Evolutionary conservation across 805 yeast species (phyloP).

Genomic region (Candida cerambycidarum): DNA sequence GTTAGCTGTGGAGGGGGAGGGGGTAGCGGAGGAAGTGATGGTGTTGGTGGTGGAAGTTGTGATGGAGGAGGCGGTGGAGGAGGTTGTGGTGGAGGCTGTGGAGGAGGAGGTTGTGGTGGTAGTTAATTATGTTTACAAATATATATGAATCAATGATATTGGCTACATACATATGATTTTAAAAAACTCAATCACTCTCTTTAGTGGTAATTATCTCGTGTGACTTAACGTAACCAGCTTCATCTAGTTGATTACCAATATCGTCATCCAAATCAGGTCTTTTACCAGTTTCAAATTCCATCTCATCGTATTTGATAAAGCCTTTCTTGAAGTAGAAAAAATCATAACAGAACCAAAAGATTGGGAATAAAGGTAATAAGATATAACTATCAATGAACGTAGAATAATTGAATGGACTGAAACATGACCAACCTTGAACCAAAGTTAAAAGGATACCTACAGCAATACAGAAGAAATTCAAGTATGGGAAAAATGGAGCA

Average conservation of each 20-base stretch:
- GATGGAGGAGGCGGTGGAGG: background rate
- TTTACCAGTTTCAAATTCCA: conserved; percentile 48
- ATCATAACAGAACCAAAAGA: conserved; percentile 20
- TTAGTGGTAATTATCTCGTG: background rate
- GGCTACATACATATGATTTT: too few species aligned
- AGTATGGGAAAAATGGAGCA: conserved; percentile 20
- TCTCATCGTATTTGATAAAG: conserved; percentile 32
- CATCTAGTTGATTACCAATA: conserved; percentile 5
- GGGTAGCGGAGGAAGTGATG: too few species aligned
- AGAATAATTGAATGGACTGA: conserved; percentile 21
- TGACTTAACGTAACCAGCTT: background rate
- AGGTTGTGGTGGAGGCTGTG: background rate
- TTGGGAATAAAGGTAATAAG: conserved; percentile 17
- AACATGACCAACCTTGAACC: conserved; percentile 24
- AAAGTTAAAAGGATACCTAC: conserved; percentile 19
- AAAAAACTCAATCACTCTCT: background rate
- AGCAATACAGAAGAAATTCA: conserved; percentile 15
- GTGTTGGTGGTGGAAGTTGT: background rate
- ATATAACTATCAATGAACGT: conserved; percentile 22
- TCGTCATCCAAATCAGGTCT: conserved; percentile 11
- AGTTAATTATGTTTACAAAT: background rate
- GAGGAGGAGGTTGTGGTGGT: background rate
- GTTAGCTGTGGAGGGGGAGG: too few species aligned
- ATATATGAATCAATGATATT: too few species aligned
- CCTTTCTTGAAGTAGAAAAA: conserved; percentile 9